These are phyloP conservation scores for Lentinus tigrinus DNA, from an alignment of 768 basidiomycete species.

Conservation along the genomic window DNA sequence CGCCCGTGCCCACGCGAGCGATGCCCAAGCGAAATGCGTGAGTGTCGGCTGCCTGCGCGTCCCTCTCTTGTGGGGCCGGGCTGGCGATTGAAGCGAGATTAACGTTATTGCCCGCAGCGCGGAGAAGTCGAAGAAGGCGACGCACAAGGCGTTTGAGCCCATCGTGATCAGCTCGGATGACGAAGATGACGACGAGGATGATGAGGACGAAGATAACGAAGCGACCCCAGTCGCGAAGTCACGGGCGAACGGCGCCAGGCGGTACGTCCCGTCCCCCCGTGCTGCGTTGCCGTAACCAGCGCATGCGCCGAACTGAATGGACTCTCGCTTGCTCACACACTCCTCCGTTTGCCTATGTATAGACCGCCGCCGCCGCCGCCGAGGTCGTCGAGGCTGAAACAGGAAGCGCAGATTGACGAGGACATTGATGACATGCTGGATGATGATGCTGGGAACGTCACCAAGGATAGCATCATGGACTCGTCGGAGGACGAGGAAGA, in stretches of 20 bases:
- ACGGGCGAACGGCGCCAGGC: background rate
- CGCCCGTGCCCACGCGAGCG: conserved; percentile 43
- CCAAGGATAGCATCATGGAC: conserved; percentile 52
- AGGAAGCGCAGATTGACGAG: conserved; percentile 14
- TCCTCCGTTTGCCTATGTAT: background rate
- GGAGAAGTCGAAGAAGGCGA: conserved; percentile 31
- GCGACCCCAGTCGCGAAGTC: conserved; percentile 33
- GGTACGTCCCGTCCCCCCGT: background rate
- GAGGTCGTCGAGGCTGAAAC: conserved; percentile 15
- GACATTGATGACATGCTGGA: conserved; percentile 14
- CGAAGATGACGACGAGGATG: conserved; percentile 30
- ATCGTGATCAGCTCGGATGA: conserved; percentile 26
- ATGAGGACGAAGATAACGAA: conserved; percentile 39
- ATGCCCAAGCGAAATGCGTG: conserved; percentile 63
- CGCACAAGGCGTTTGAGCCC: conserved; percentile 16
- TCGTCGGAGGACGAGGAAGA: conserved; percentile 41
- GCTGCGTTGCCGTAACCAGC: background rate
- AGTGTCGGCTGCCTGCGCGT: conserved; percentile 23
- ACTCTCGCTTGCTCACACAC: background rate
- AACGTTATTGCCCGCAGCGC: conserved; percentile 24
- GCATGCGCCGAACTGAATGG: background rate
- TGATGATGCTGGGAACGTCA: conserved; percentile 27
- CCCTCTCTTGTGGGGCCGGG: background rate
- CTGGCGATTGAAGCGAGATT: background rate
- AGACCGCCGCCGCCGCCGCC: conserved; percentile 17